phyloP scores from a whole-genome alignment of 768 basidiomycete genomes.

The Tylopilus sp. region DNA sequence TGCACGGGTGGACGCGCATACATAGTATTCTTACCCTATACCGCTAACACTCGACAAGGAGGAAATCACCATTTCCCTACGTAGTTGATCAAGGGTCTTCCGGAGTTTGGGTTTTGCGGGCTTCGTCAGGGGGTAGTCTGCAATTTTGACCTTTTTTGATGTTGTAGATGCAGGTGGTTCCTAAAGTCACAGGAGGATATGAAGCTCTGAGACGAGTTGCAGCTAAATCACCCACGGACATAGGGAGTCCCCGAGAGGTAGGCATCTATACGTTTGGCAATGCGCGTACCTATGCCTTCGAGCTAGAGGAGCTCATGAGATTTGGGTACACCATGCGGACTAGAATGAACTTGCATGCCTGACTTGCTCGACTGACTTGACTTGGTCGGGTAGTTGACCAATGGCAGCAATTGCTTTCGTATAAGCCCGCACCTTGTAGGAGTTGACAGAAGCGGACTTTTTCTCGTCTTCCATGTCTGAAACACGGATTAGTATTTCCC shows the following conservation, averaged over 20 bases:
- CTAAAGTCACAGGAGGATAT: constrained; percentile 5
- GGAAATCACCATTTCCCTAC: constrained; percentile 27
- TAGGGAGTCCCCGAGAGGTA: constrained; percentile 32
- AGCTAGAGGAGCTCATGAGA: constrained; percentile 24
- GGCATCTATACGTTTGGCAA: constrained; percentile 44
- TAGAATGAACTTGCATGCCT: constrained; percentile 17
- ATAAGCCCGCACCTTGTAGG: constrained; percentile 51
- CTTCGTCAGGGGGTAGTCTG: constrained; percentile 5
- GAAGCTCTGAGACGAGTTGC: constrained; percentile 1
- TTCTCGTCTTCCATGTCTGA: constrained; percentile 44
- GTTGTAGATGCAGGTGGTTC: constrained; percentile 12
- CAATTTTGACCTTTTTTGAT: not conserved
- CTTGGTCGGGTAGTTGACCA: constrained; percentile 37
- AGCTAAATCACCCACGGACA: constrained; percentile 32
- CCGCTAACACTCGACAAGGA: constrained; percentile 40
- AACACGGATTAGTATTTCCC: not conserved
- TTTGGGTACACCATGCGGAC: not conserved
- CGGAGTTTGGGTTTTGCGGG: not conserved
- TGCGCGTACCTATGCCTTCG: constrained; percentile 37
- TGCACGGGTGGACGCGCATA: not conserved
- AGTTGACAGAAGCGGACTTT: constrained; percentile 33
- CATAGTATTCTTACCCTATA: constrained; percentile 45
- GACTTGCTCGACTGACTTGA: constrained; percentile 43
- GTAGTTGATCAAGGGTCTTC: constrained; percentile 26
- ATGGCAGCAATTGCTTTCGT: constrained; percentile 45